Conservation (phyloP, 2,329 filamentous ascomycete species). For the Leptographium lundbergii region DNA sequence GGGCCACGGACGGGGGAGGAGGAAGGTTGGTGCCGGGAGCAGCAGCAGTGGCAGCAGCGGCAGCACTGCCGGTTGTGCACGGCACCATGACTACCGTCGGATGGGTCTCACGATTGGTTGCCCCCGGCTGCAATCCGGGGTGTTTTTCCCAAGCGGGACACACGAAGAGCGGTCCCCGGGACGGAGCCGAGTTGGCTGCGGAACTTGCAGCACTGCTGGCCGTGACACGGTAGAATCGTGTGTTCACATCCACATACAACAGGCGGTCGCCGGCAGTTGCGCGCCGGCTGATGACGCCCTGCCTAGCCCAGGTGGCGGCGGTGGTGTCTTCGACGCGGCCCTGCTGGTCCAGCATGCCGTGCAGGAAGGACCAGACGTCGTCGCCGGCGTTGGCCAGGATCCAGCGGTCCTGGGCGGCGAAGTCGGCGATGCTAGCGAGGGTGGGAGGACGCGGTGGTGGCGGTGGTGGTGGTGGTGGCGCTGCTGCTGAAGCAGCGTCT, state of each 20-base stretch:
- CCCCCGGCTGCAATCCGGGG: slow-evolving; percentile 27
- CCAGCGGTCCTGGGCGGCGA: slow-evolving; percentile 39
- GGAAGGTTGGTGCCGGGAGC: background rate
- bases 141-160: slow-evolving; percentile 36
- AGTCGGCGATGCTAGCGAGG: slow-evolving; percentile 19
- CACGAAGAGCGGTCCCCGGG: slow-evolving; percentile 34
- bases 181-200: background rate
- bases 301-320: slow-evolving; percentile 17
- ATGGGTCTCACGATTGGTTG: slow-evolving; percentile 29
- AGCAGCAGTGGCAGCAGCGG: too few species aligned
- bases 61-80: slow-evolving; percentile 12
- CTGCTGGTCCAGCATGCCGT: slow-evolving; percentile 31
- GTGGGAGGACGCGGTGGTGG: background rate
- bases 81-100: slow-evolving; percentile 24
- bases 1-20: background rate
- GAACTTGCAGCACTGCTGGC: background rate
- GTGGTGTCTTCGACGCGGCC: slow-evolving; percentile 20
- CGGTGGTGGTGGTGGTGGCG: background rate
- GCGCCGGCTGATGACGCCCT: slow-evolving; percentile 23
- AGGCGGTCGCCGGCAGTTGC: slow-evolving; percentile 21
- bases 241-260: slow-evolving; percentile 33
- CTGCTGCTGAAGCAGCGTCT: background rate
- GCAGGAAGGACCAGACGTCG: slow-evolving; percentile 33
- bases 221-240: slow-evolving; percentile 35
- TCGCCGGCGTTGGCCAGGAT: slow-evolving; percentile 42